These are phyloP conservation scores for Pythium utonaiense DNA, from an alignment of 352 stramenopile genomes.

Conservation along the genomic window DNA sequence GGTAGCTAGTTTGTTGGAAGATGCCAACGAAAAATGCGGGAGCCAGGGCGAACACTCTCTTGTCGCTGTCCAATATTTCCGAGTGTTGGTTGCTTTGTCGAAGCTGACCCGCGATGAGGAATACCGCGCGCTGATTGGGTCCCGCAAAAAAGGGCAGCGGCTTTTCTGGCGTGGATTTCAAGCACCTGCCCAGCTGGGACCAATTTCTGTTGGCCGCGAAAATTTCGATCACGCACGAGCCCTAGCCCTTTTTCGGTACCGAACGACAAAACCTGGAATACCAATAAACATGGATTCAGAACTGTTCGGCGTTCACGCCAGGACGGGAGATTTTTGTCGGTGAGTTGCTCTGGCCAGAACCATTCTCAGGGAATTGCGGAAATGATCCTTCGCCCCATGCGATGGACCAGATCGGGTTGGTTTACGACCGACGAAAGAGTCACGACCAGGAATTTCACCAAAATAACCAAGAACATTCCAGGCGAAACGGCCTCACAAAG, in stretches of 20 bases:
- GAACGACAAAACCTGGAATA: not conserved
- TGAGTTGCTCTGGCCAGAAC: not conserved
- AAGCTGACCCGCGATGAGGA: not conserved
- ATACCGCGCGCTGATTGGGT: not conserved
- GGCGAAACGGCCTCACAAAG: not conserved
- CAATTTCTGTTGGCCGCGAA: not conserved
- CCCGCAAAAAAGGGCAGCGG: not conserved
- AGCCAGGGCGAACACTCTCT: not conserved
- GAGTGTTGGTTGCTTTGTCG: not conserved
- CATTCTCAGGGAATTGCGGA: not conserved
- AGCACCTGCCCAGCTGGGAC: not conserved
- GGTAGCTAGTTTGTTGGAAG: constrained; percentile 14
- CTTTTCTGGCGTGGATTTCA: not conserved
- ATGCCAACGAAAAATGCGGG: not conserved
- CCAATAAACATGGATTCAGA: not conserved
- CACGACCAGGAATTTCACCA: not conserved
- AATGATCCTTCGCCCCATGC: not conserved
- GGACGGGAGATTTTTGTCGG: not conserved
- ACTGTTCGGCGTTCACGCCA: not conserved
- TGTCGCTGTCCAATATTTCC: not conserved
- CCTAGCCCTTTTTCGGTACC: not conserved
- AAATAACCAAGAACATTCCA: constrained; percentile 1
- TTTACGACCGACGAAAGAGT: not conserved
- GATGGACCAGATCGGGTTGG: not conserved
- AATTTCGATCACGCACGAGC: not conserved